Evolutionary conservation across 768 basidiomycete species (phyloP).

Genomic region (Pleurotus pulmonarius): DNA sequence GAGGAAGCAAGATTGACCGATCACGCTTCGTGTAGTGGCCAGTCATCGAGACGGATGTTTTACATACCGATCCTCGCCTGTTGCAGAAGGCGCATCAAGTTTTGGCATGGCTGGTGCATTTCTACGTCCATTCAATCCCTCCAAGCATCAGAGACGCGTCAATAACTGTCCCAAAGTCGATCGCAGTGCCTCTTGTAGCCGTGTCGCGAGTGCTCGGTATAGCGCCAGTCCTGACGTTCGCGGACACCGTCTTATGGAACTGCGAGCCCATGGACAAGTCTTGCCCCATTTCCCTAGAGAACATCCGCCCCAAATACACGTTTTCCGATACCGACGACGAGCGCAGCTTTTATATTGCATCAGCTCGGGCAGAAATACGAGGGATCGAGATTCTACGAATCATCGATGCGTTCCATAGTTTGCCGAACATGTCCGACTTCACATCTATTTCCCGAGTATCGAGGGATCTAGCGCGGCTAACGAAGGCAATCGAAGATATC

Average conservation of each 20-base stretch:
- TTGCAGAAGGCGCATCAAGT: slow-evolving; percentile 87
- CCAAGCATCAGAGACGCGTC: slow-evolving; percentile 29
- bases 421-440: slow-evolving; percentile 65
- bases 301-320: slow-evolving; percentile 63
- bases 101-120: slow-evolving; percentile 84
- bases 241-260: slow-evolving; percentile 96
- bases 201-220: slow-evolving; percentile 77
- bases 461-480: slow-evolving; percentile 65
- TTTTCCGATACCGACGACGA: slow-evolving; percentile 91
- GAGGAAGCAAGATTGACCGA: neutral
- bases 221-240: slow-evolving; percentile 94
- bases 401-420: slow-evolving; percentile 80
- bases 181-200: slow-evolving; percentile 73
- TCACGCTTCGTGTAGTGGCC: slow-evolving; percentile 53
- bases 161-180: slow-evolving; percentile 64
- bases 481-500: slow-evolving; percentile 69
- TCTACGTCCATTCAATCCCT: slow-evolving; percentile 83
- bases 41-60: slow-evolving; percentile 50
- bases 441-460: slow-evolving; percentile 65
- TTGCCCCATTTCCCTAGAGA: slow-evolving; percentile 60
- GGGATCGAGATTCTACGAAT: slow-evolving; percentile 85
- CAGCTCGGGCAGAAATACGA: slow-evolving; percentile 79
- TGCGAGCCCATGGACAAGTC: slow-evolving; percentile 58
- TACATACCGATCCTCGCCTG: slow-evolving; percentile 52
- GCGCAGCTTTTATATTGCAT: slow-evolving; percentile 79